Evolutionary conservation across 1,139 yeast species (phyloP).

Genomic region (Starmera stellimalicola): DNA sequence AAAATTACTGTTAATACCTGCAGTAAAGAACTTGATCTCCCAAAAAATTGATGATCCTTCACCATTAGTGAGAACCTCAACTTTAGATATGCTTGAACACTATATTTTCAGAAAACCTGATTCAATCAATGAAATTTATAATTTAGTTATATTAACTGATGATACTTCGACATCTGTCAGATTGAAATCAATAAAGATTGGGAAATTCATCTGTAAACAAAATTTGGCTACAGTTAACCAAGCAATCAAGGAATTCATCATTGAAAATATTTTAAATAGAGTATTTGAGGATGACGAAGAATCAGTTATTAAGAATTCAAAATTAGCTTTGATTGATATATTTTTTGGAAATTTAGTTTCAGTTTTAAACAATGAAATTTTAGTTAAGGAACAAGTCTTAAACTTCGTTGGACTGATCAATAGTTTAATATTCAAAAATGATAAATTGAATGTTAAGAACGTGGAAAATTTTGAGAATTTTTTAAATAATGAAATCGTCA

Average conservation of each 20-base stretch:
- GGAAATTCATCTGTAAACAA: conserved; percentile 38
- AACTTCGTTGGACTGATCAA: conserved; percentile 27
- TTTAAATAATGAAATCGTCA: conserved; percentile 31
- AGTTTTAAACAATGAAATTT: conserved; percentile 11
- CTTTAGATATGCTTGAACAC: conserved; percentile 53
- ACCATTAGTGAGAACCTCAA: conserved; percentile 69
- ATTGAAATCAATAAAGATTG: conserved; percentile 47
- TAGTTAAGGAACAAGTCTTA: conserved; percentile 10
- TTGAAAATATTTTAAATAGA: conserved; percentile 42
- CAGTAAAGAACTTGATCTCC: conserved; percentile 44
- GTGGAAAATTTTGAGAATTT: conserved; percentile 35
- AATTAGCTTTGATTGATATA: conserved; percentile 29
- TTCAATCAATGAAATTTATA: conserved; percentile 38
- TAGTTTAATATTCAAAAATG: conserved; percentile 26
- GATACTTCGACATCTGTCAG: conserved; percentile 63
- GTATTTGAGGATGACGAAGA: conserved; percentile 72
- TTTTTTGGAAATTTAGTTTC: conserved; percentile 30
- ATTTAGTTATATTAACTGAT: conserved; percentile 22
- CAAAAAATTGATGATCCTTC: conserved; percentile 48
- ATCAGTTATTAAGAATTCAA: conserved; percentile 37
- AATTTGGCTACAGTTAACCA: conserved; percentile 16
- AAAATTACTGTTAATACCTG: conserved; percentile 35
- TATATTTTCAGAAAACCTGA: conserved; percentile 37
- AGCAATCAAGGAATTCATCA: conserved; percentile 32
- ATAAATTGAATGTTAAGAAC: conserved; percentile 24